Conservation (phyloP, 2,329 filamentous ascomycete genomes). For the Huntiella bhutanensis region DNA sequence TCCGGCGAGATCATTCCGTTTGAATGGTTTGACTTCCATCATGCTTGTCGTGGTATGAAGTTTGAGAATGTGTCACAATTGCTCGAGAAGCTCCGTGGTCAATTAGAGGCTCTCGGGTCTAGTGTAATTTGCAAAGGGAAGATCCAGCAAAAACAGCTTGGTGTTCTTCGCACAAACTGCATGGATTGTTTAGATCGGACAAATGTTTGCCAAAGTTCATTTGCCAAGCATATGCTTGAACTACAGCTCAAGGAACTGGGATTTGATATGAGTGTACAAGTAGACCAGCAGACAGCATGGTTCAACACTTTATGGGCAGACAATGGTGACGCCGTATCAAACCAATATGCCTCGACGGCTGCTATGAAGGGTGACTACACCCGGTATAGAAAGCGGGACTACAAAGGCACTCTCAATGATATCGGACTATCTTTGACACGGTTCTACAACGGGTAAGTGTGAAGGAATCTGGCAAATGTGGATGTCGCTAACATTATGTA, state of each 20-base stretch:
- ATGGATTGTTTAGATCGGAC: constrained; percentile 97
- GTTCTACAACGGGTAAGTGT: constrained; percentile 43
- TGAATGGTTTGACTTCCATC: constrained; percentile 97
- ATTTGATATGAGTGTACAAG: constrained; percentile 54
- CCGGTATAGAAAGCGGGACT: constrained; percentile 73
- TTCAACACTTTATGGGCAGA: constrained; percentile 97
- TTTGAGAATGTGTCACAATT: constrained; percentile 85
- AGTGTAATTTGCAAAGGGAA: constrained; percentile 36
- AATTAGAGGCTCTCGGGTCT: constrained; percentile 53
- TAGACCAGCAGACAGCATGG: constrained; percentile 68
- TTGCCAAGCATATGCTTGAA: constrained; percentile 67
- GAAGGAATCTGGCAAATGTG: not conserved
- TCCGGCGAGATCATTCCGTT: constrained; percentile 28
- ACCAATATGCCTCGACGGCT: constrained; percentile 87
- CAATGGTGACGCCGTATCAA: constrained; percentile 88
- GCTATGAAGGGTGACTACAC: constrained; percentile 96
- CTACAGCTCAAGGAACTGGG: constrained; percentile 57
- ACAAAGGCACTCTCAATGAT: constrained; percentile 79
- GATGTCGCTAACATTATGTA: not conserved
- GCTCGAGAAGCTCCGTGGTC: constrained; percentile 47
- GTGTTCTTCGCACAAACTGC: constrained; percentile 83
- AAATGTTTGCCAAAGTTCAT: constrained; percentile 87
- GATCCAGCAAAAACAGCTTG: constrained; percentile 36
- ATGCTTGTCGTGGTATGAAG: constrained; percentile 84
- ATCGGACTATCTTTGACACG: constrained; percentile 72